Evolutionary conservation across 2,329 filamentous ascomycete genomes (phyloP), one percentile per base, ranked within the genome.

Genomic region (Aspergillus sergii): DNA sequence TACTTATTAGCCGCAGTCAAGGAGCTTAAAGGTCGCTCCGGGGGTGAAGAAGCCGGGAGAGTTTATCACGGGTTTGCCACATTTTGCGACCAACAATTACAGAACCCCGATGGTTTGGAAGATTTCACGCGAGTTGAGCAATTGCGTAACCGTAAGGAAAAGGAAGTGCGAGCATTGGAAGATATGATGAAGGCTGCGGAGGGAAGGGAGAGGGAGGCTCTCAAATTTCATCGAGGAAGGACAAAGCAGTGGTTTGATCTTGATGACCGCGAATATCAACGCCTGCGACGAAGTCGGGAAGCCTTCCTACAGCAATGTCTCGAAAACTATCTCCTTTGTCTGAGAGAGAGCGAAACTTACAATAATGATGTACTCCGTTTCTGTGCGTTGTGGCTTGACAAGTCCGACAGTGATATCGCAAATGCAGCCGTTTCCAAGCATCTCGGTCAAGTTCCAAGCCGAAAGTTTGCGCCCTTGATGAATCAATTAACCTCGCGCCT

Each of bases 401-500:
- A 94, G 65, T 91, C 92, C 0, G 87, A 88, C n/a, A 90, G 91
- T 63, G 83, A 88, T 6, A 84, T 88, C 32, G 92, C 93, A 4
- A 98, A 97, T 71, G 85, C 86, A 54, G 89, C 92, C 2, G 93
- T 97, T 23, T 82, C 82, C 60, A 87, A 86, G 63, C 82, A 93
- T 72, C 82, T 99, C 19, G 79, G 82, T 4, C 83, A 87, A 58
- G 94, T 98, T 0, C 91, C 94, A 2, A 97, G 92, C 63, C 87
- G 92, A 64, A 99, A 99, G 73, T 97, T 99, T 74, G 94, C 93
- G 1, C 81, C 91, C 4, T 82, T 99, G 58, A 96, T 97, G 89
- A 99, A 97, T 72, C 95, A 99, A 76, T 85, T 99, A 36, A 94
- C 94, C 7, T 99, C 96, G n/a, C 89, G 95, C 9, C 81, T 99